Evolutionary conservation across 495 filamentous ascomycete genomes (phyloP).

Genomic region (Neurospora sublineolata): DNA sequence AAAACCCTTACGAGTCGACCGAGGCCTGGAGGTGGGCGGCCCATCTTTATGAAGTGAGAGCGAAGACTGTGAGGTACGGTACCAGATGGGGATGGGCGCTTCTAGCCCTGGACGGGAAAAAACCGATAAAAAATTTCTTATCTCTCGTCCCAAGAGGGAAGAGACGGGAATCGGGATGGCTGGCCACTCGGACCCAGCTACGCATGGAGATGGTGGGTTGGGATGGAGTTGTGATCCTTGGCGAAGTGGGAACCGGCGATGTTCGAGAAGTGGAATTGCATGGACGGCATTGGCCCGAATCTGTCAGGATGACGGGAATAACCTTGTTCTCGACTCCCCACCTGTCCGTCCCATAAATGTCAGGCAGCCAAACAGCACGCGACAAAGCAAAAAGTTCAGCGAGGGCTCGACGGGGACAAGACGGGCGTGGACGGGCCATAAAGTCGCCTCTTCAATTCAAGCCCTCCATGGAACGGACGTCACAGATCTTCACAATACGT

Average conservation of each 20-base stretch:
- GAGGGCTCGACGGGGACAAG: not conserved
- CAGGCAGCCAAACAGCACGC: not conserved
- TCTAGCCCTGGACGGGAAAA: not conserved
- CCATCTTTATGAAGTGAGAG: slow-evolving; percentile 9
- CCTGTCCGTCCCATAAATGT: not conserved
- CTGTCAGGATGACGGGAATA: not conserved
- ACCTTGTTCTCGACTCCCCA: not conserved
- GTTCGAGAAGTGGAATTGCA: not conserved
- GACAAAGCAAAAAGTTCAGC: not conserved
- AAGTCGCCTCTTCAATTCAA: not conserved
- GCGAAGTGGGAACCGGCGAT: not conserved
- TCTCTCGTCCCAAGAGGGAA: slow-evolving; percentile 9
- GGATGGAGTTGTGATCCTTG: not conserved
- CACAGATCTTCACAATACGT: not conserved
- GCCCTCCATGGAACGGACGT: not conserved
- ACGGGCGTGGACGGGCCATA: not conserved
- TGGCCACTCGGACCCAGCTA: not conserved
- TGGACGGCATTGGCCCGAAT: not conserved
- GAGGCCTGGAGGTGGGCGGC: slow-evolving; percentile 1
- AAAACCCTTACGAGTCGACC: not conserved
- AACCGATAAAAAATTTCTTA: slow-evolving; percentile 17
- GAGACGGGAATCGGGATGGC: not conserved
- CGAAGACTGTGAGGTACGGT: not conserved
- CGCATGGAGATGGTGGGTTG: not conserved
- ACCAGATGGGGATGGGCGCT: not conserved